phyloP scores from a whole-genome alignment of 2,329 filamentous ascomycete species.

The Chalaropsis thielavioides region DNA sequence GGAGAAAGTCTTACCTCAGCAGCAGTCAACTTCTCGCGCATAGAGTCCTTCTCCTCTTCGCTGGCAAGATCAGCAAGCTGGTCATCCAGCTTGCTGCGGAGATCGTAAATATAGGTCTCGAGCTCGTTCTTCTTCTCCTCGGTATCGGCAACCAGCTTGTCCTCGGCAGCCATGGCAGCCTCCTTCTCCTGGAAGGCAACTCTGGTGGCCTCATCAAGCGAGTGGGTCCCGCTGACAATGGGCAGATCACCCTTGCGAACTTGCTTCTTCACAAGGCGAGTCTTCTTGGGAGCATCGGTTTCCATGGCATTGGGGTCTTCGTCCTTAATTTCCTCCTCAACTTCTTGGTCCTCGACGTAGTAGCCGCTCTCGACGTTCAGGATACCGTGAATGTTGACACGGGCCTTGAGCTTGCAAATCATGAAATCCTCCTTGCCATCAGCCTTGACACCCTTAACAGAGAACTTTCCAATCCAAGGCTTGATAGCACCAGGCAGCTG shows the following conservation, averaged over 20 bases:
- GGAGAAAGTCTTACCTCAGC: constrained; percentile 57
- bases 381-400: constrained; percentile 90
- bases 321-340: constrained; percentile 80
- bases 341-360: constrained; percentile 93
- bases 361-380: constrained; percentile 95
- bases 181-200: constrained; percentile 64
- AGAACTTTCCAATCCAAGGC: constrained; percentile 95
- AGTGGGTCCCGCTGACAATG: constrained; percentile 67
- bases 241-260: constrained; percentile 92
- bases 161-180: constrained; percentile 84
- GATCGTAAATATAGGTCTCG: constrained; percentile 92
- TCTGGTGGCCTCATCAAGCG: constrained; percentile 57
- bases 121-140: constrained; percentile 99
- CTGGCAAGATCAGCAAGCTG: constrained; percentile 76
- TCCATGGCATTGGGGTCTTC: constrained; percentile 33
- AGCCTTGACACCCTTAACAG: constrained; percentile 92
- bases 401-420: constrained; percentile 99
- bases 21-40: constrained; percentile 68
- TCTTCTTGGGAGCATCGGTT: constrained; percentile 49
- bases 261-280: constrained; percentile 97
- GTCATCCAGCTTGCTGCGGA: constrained; percentile 89
- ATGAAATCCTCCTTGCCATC: constrained; percentile 94
- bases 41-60: constrained; percentile 81
- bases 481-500: constrained; percentile 75
- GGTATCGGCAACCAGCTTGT: constrained; percentile 95